phyloP scores from a whole-genome alignment of 1,284 basidiomycete species.

The Papiliotrema terrestris region DNA sequence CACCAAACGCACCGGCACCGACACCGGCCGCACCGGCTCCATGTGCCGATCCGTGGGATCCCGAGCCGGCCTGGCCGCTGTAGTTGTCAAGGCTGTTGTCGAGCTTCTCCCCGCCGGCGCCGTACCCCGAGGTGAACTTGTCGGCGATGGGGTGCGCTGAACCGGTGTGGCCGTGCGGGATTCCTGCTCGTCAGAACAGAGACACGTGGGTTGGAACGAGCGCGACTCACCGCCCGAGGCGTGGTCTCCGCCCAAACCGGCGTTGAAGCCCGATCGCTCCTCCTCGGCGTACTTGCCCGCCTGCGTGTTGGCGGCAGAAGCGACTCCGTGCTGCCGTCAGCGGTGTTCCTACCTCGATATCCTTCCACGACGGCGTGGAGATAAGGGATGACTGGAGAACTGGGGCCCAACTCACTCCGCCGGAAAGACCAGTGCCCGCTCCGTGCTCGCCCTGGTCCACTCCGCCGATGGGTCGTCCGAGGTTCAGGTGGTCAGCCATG shows the following conservation, averaged over 20 bases:
- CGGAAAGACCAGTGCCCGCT: constrained; percentile 26
- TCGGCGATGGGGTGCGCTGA: constrained; percentile 26
- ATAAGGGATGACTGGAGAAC: too few relatives aligned
- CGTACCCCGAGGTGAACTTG: constrained; percentile 19
- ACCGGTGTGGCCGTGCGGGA: neutral
- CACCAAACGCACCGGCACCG: neutral
- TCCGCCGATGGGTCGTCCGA: constrained; percentile 27
- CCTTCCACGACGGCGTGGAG: too few relatives aligned
- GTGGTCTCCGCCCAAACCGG: constrained; percentile 30
- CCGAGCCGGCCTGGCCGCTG: constrained; percentile 6
- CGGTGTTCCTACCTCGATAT: neutral
- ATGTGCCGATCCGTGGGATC: neutral
- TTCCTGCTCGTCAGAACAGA: neutral
- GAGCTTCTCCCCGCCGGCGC: constrained; percentile 5
- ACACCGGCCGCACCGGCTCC: neutral
- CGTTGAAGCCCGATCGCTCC: constrained; percentile 23
- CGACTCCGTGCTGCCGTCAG: constrained; percentile 14
- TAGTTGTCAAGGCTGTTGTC: constrained; percentile 16
- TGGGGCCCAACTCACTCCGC: constrained; percentile 30
- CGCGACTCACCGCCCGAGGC: constrained; percentile 26
- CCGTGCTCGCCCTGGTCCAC: constrained; percentile 30
- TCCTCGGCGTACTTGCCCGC: constrained; percentile 10
- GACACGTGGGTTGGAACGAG: neutral
- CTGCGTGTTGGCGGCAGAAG: constrained; percentile 22
- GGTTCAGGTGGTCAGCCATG: constrained; percentile 10